Base-by-base conservation (phyloP, 495 filamentous ascomycete species). In the Neurospora africana region DNA sequence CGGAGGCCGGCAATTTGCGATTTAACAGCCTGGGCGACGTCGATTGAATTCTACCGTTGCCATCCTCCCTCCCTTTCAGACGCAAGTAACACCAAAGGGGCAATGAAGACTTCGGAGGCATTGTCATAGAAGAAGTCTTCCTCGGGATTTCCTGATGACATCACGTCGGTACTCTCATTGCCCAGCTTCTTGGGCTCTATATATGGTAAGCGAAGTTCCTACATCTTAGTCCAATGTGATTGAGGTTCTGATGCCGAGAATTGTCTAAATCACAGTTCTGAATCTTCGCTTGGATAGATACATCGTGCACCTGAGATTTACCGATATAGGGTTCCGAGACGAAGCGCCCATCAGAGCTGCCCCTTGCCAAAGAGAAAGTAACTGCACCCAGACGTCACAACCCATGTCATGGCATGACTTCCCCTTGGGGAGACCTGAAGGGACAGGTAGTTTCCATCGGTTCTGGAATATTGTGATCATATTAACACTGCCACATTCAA, bases 291-390 rank as follows among this genome's bases (percentile, higher is more conserved):
- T n/a, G n/a, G n/a, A n/a, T n/a, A n/a, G n/a, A n/a, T n/a, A n/a
- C n/a, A n/a, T n/a, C n/a, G n/a, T n/a, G n/a, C n/a, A 53, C 44
- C 11, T 19, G 27, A 33, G 2, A 61, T 17, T 8, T 61, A 33
- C 15, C 27, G 23, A 61, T 33, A 6, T 27, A 7, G 13, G 0
- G 6, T 61, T 33, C 53, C 23, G 23, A 27, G 47, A 30, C 4
- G 5, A 9, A 23, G 4, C 2, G 7, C n/a, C 2, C 19, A 44
- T 9, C 19, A 44, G 10, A 5, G 0, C n/a, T 47, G n/a, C 23
- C n/a, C 0, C 3, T 13, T 23, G 5, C 8, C 2, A 5, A 58
- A 58, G 2, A 17, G 30, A 1, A 17, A 58, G 0, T 1, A 15
- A 0, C 11, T 58, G 47, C 27, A 61, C 15, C 27, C 53, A 65